Evolutionary conservation across 225 moss, liverwort and hornwort genomes (phyloP).

Genomic region (Marchantia paleacea): DNA sequence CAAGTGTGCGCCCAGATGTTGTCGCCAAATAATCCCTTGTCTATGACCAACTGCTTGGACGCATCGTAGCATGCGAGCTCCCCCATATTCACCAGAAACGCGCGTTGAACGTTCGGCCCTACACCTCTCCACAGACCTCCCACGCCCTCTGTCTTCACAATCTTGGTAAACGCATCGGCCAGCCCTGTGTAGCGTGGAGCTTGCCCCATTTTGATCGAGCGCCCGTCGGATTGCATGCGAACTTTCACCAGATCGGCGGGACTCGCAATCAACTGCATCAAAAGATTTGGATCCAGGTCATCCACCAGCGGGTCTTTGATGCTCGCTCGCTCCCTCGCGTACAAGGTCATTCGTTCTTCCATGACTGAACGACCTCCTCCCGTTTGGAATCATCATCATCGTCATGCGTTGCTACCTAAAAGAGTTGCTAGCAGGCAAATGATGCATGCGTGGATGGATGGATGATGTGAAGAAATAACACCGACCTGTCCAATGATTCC

Average conservation of each 20-base stretch:
- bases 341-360: not conserved
- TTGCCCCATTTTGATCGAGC: conserved; percentile 62
- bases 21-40: conserved; percentile 53
- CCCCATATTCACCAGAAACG: conserved; percentile 97
- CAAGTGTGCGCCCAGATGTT: conserved; percentile 75
- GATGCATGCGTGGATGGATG: not conserved
- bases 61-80: conserved; percentile 97
- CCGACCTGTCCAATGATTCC: conserved; percentile 88
- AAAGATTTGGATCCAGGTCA: not conserved
- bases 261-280: conserved; percentile 78
- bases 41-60: conserved; percentile 79
- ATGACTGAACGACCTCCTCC: not conserved
- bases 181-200: conserved; percentile 63
- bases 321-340: not conserved
- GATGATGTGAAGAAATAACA: not conserved
- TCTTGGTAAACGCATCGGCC: conserved; percentile 69
- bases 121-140: conserved; percentile 88
- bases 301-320: not conserved
- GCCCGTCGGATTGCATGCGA: conserved; percentile 92
- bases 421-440: not conserved
- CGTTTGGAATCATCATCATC: not conserved
- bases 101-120: conserved; percentile 87
- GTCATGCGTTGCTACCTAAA: not conserved
- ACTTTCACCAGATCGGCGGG: conserved; percentile 97
- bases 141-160: conserved; percentile 68